Evolutionary conservation across 2,329 filamentous ascomycete species (phyloP), one percentile per base, ranked within the genome.

Genomic region (Aphanoascus verrucosus): DNA sequence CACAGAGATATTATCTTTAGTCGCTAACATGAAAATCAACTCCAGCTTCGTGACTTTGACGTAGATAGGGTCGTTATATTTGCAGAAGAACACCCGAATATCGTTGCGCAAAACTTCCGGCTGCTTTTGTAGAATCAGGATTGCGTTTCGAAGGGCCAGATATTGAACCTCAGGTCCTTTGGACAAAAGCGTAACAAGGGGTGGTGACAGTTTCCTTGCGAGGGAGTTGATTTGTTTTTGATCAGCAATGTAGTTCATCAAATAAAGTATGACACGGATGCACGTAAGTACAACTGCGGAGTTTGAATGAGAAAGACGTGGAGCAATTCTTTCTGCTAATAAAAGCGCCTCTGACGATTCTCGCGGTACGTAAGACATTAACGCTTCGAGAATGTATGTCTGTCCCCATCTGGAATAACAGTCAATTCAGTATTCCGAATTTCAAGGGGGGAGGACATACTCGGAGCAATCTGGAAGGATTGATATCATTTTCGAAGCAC

Each of bases 121-220:
- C 53, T 91, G 80, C 62, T 91, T 80, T 68, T 98, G 93, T 50
- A 98, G 75, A 61, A 98, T 98, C 12, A 98, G 77, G 1, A 98
- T 78, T 0, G 93, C 93, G 66, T 98, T 98, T 58, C 93, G 80
- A 15, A 98, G 78, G 0, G 93, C 93, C 5, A 98, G 78, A 65
- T 98, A 98, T 68, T 98, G 93, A n/a, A 98, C 93, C 67, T 98
- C 93, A 0, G 93, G 88, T 0, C 91, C 91, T 71, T 98, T 98
- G 49, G 91, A 93, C 20, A 98, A 79, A 7, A 98, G 77, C 0
- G 93, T 98, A 32, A 98, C 91, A 3, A 98, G 78, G 2, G 93
- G 93, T 12, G 93, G 93, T 5, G 93, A 97, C 9, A 98, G 78
- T 71, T 97, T 98, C 62, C 86, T 83, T 69, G 89, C 96, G 38